phyloP scores from a whole-genome alignment of 2,329 filamentous ascomycete species.

The Colletotrichum euphorbiae region DNA sequence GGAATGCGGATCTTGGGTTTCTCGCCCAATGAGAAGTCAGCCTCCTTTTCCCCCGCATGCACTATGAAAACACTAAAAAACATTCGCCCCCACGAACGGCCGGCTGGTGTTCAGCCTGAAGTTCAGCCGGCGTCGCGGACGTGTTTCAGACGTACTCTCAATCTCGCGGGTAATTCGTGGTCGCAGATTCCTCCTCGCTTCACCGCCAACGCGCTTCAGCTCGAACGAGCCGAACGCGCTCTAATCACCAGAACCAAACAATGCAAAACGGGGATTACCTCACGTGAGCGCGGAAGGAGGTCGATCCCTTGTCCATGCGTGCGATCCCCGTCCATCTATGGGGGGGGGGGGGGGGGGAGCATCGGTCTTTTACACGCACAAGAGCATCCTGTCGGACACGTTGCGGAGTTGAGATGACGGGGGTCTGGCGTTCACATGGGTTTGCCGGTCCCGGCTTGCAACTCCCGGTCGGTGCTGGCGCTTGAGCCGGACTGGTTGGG shows the following conservation, averaged over 20 bases:
- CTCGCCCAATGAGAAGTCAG: conserved; percentile 12
- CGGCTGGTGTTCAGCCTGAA: conserved; percentile 24
- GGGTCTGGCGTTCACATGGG: conserved; percentile 26
- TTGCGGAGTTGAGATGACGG: conserved; percentile 34
- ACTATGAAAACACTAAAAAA: conserved; percentile 33
- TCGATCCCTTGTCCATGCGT: conserved; percentile 20
- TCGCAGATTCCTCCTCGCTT: conserved; percentile 32
- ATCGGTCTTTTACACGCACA: neutral
- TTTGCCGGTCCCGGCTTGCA: conserved; percentile 9
- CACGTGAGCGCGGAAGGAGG: neutral
- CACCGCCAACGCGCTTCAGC: neutral
- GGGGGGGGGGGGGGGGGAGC: too few species aligned
- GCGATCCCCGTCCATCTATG: neutral
- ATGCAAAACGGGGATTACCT: too few species aligned
- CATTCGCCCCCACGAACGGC: conserved; percentile 15
- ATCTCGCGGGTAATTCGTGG: conserved; percentile 10
- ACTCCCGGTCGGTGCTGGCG: conserved; percentile 13
- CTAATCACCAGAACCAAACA: too few species aligned
- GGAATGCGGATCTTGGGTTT: neutral
- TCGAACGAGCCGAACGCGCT: too few species aligned
- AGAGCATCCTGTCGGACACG: conserved; percentile 3
- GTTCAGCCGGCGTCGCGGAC: conserved; percentile 36
- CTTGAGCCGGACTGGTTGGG: conserved; percentile 13
- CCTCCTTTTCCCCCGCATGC: neutral
- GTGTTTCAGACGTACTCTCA: conserved; percentile 35